Evolutionary conservation across 371 early-diverging fungal genomes (phyloP).

Genomic region (Globomyces sp.): DNA sequence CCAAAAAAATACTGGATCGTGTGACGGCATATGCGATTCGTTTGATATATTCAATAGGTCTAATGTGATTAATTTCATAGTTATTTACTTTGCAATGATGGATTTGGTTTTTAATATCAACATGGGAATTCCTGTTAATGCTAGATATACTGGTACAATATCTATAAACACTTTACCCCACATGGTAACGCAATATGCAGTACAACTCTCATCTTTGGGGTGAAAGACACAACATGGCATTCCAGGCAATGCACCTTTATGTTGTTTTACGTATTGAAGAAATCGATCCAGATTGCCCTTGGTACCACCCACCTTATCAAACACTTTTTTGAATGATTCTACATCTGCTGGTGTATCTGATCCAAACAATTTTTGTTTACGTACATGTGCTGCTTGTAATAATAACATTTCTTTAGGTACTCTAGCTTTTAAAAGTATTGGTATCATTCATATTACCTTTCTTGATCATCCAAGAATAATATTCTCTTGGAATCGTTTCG

Average conservation of each 20-base stretch:
- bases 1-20: constrained; percentile 31
- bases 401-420: constrained; percentile 9
- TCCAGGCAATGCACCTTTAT: constrained; percentile 25
- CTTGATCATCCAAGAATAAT: constrained; percentile 40
- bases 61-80: not conserved
- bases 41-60: constrained; percentile 12
- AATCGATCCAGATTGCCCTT: constrained; percentile 9
- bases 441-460: no score
- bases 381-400: constrained; percentile 2
- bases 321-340: constrained; percentile 1
- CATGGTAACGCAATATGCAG: constrained; percentile 22
- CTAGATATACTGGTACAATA: constrained; percentile 32
- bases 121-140: constrained; percentile 31
- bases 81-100: constrained; percentile 24
- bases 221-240: constrained; percentile 39
- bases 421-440: constrained; percentile 17
- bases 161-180: constrained; percentile 20
- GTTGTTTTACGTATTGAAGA: constrained; percentile 2
- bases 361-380: constrained; percentile 7
- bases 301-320: not conserved
- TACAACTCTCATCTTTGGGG: constrained; percentile 26
- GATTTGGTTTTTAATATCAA: constrained; percentile 24
- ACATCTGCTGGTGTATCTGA: not conserved
- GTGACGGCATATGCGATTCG: constrained; percentile 15
- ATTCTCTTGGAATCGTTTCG: constrained; percentile 39